These are phyloP conservation scores for Exophiala sp. DNA, from an alignment of 2,329 filamentous ascomycete species.

Conservation along the genomic window DNA sequence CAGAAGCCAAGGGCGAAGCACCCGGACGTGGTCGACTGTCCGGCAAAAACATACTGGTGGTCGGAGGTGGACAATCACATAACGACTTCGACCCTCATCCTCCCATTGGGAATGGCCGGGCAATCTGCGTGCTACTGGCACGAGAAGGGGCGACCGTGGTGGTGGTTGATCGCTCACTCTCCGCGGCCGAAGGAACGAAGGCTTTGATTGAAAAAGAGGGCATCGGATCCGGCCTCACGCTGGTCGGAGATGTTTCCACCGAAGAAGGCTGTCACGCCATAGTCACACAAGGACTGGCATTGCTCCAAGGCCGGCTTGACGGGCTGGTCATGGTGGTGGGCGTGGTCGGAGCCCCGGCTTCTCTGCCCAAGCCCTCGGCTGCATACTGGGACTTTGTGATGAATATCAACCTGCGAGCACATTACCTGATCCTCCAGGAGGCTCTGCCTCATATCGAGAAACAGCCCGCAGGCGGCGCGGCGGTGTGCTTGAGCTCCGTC, in stretches of 20 bases:
- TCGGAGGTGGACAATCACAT: not conserved
- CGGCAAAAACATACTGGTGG: not conserved
- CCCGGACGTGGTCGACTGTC: not conserved
- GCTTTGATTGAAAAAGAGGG: not conserved
- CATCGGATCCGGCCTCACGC: not conserved
- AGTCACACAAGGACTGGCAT: not conserved
- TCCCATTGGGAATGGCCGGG: constrained; percentile 1
- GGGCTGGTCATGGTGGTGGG: not conserved
- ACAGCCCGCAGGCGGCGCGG: not conserved
- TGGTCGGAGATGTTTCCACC: constrained; percentile 1
- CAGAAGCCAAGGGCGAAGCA: not conserved
- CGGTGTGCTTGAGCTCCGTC: not conserved
- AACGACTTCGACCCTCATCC: constrained; percentile 1
- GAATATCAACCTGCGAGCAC: constrained; percentile 1
- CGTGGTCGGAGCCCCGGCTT: not conserved
- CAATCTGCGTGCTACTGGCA: not conserved
- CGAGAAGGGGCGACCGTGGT: constrained; percentile 1
- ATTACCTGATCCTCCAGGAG: constrained; percentile 1
- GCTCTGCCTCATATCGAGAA: not conserved
- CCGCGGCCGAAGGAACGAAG: not conserved
- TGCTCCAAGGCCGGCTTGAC: not conserved
- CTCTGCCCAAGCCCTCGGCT: not conserved
- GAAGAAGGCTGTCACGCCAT: not conserved
- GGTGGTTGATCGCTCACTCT: not conserved
- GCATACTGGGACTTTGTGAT: constrained; percentile 3